Evolutionary conservation across 345 rosid species (phyloP), one percentile per base, ranked within the genome.

Genomic region (Hibiscus syriacus): DNA sequence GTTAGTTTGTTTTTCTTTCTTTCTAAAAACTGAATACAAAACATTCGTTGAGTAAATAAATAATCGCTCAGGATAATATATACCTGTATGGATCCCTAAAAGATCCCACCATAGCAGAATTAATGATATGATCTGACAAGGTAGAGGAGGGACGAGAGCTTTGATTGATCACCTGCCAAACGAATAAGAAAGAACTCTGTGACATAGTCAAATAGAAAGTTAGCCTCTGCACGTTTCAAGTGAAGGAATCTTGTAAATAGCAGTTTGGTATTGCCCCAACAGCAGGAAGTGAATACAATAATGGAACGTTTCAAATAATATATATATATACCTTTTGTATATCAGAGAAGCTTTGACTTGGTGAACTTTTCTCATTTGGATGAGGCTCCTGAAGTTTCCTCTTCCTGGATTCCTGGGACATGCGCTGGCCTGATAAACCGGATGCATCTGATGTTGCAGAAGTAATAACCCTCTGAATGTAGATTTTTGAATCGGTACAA

Each of bases 371-470:
- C 41, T 45, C 45, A 36, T 77, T 49, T 26, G 66, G 70, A 74
- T 48, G 68, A 57, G 74, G 66, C 60, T 84, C 70, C 39, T 13
- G 69, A 56, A 48, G 27, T 70, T 74, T 82, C 72, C 76, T 82
- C 75, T 77, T 86, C 62, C 72, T 75, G 53, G 66, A 48, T 71
- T 66, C 76, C 66, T 38, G 76, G 13, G 32, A 46, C 41, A 70
- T 64, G 64, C 55, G 30, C 39, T 27, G 68, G 17, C 72, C 55
- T 22, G 76, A 70, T 62, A 70, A 57, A 13, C 70, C 71, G 56
- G 72, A 22, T 45, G 73, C 74, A 59, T 55, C 50, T 59, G 72
- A 62, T 64, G 59, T 58, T 25, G 72, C 48, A 26, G 68, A 48
- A 60, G 63, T 68, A 38, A 69, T 70, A 38, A 71, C 45, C 64